A percentile compares a stretch with the other conserved stretches of the same genome.
These are phyloP conservation scores for Plasmodium gaboni DNA, from an alignment of 169 alveolate species.

Conservation along the genomic window DNA sequence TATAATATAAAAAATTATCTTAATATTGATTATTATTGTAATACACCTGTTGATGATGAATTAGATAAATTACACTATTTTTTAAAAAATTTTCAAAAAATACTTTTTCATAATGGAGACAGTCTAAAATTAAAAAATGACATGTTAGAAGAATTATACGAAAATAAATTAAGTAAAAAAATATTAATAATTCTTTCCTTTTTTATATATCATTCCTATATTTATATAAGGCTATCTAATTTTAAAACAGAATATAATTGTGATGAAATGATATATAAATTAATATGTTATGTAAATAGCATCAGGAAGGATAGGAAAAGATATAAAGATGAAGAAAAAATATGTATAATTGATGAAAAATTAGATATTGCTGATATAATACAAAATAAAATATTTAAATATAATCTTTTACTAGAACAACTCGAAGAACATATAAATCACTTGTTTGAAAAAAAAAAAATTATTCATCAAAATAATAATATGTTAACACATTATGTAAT, in stretches of 20 bases:
- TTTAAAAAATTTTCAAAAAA: neutral
- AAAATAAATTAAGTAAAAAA: conserved; percentile 16
- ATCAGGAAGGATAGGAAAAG: conserved; percentile 44
- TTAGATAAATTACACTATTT: conserved; percentile 7
- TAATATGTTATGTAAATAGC: conserved; percentile 14
- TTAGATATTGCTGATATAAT: conserved; percentile 43
- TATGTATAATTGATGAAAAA: conserved; percentile 35
- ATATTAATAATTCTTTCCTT: conserved; percentile 12
- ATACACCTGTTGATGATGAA: neutral
- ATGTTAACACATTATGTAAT: conserved; percentile 19
- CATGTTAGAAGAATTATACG: conserved; percentile 18
- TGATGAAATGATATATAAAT: conserved; percentile 26
- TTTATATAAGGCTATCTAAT: conserved; percentile 4
- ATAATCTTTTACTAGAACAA: conserved; percentile 1
- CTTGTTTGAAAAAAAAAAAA: conserved; percentile 31
- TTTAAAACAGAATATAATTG: conserved; percentile 37
- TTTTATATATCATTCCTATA: conserved; percentile 37
- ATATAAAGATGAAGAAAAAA: conserved; percentile 54
- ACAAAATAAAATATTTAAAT: conserved; percentile 42
- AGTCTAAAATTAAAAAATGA: neutral
- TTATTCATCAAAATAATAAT: neutral
- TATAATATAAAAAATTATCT: neutral
- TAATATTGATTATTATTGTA: conserved; percentile 6
- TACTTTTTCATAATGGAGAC: neutral
- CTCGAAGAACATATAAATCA: conserved; percentile 31